Percentiles rank a stretch among this genome's conserved stretches.
phyloP scores from a whole-genome alignment of 257 asterid genomes.

The Penstemon newberryi region DNA sequence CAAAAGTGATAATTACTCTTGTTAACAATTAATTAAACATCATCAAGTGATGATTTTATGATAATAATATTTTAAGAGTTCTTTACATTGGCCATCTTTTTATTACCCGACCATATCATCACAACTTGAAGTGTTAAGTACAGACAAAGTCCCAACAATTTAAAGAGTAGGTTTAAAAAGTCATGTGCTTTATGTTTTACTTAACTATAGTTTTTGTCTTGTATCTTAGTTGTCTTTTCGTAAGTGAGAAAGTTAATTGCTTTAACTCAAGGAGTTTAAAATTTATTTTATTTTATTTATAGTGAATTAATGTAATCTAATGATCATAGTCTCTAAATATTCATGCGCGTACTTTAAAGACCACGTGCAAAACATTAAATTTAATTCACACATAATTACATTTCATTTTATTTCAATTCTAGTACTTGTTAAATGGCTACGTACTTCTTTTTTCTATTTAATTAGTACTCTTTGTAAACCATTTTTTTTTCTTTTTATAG shows the following conservation, averaged over 20 bases:
- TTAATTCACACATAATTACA: too few species aligned
- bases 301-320: too few species aligned
- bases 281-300: too few species aligned
- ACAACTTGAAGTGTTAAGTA: constrained; percentile 33
- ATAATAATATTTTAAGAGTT: constrained; percentile 13
- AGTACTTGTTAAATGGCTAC: too few species aligned
- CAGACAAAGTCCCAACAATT: constrained; percentile 40
- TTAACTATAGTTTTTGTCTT: constrained; percentile 7
- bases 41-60: neutral
- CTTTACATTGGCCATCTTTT: constrained; percentile 7
- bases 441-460: too few species aligned
- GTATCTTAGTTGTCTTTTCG: neutral
- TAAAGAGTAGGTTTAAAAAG: constrained; percentile 18
- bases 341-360: too few species aligned
- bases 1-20: constrained; percentile 42
- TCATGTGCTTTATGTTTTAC: constrained; percentile 20
- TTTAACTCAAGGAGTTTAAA: too few species aligned
- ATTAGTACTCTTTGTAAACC: too few species aligned
- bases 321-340: too few species aligned
- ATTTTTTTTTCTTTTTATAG: too few species aligned
- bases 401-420: too few species aligned
- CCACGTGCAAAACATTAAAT: too few species aligned
- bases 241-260: neutral
- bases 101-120: constrained; percentile 58
- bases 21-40: constrained; percentile 40